Percentiles rank a stretch among this genome's conserved stretches.
Evolutionary conservation across 306 rosid species (phyloP).

Genomic region (Castanea sativa): DNA sequence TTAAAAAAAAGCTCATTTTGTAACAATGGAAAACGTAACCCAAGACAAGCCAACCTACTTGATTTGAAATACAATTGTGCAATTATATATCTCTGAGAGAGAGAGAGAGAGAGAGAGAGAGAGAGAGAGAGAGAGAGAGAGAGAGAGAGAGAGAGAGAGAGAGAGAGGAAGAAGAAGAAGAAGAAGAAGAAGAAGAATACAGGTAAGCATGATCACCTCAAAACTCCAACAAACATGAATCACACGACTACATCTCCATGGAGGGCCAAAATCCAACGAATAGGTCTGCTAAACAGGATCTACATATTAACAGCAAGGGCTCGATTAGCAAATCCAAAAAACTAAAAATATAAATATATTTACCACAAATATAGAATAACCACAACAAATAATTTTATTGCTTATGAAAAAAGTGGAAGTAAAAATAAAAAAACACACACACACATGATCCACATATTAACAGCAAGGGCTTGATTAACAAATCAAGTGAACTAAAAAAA

Average conservation of each 20-base stretch:
- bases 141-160: too few relatives aligned
- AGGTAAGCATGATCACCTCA: constrained; percentile 47
- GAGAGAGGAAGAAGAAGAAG: too few relatives aligned
- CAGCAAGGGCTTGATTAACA: too few relatives aligned
- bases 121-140: not conserved
- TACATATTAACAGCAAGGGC: constrained; percentile 32
- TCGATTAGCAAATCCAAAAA: not conserved
- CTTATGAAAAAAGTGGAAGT: too few relatives aligned
- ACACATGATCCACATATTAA: too few relatives aligned
- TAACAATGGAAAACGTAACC: not conserved
- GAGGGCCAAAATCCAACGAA: constrained; percentile 93
- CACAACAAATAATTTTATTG: too few relatives aligned
- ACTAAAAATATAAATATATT: too few relatives aligned
- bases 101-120: not conserved
- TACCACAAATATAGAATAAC: too few relatives aligned
- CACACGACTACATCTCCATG: constrained; percentile 85
- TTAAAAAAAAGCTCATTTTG: not conserved
- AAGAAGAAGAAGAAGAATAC: not conserved
- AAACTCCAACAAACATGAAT: constrained; percentile 67
- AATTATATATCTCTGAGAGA: not conserved
- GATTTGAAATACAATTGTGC: not conserved
- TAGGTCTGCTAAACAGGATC: constrained; percentile 93
- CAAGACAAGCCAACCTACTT: not conserved
- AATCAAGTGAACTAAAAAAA: not conserved
- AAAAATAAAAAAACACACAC: too few relatives aligned